Conservation (phyloP, 305 asterid genomes). For the Salvia sclarea region DNA sequence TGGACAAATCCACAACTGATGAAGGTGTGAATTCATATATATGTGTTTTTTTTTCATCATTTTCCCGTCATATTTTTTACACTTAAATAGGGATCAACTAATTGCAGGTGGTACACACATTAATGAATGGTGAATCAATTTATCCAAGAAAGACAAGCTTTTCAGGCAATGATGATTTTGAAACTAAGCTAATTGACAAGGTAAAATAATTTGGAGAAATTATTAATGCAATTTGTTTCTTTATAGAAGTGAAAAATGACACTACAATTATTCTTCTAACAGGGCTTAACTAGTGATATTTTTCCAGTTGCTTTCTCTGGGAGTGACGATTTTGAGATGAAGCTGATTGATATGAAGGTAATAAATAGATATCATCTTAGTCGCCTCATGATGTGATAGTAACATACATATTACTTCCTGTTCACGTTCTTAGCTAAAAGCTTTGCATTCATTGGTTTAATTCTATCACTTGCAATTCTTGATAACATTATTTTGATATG, state of each 20-base stretch:
- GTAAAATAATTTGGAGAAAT: slow-evolving; percentile 38
- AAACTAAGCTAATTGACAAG: slow-evolving; percentile 51
- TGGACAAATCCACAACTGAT: slow-evolving; percentile 82
- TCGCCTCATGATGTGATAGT: slow-evolving; percentile 30
- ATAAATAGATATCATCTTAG: slow-evolving; percentile 21
- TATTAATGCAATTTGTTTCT: slow-evolving; percentile 16
- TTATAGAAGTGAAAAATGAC: slow-evolving; percentile 22
- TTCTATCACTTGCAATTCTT: neutral
- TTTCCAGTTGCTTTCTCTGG: slow-evolving; percentile 45
- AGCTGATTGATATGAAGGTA: slow-evolving; percentile 50
- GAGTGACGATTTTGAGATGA: slow-evolving; percentile 52
- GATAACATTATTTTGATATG: slow-evolving; percentile 3
- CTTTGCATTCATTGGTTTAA: neutral
- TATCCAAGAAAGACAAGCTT: slow-evolving; percentile 50
- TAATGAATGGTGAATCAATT: slow-evolving; percentile 55
- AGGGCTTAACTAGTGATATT: slow-evolving; percentile 44
- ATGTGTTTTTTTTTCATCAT: slow-evolving; percentile 28
- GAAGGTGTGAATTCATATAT: slow-evolving; percentile 76
- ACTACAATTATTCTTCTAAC: slow-evolving; percentile 28
- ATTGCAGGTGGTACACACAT: slow-evolving; percentile 76
- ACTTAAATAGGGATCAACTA: slow-evolving; percentile 41
- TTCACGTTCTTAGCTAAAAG: neutral
- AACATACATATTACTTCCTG: slow-evolving; percentile 27
- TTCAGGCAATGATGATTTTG: slow-evolving; percentile 56
- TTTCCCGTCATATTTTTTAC: slow-evolving; percentile 29